A percentile compares a stretch with the other conserved stretches of the same genome.
Evolutionary conservation across 257 asterid species (phyloP).

Genomic region (Echites panduratus): DNA sequence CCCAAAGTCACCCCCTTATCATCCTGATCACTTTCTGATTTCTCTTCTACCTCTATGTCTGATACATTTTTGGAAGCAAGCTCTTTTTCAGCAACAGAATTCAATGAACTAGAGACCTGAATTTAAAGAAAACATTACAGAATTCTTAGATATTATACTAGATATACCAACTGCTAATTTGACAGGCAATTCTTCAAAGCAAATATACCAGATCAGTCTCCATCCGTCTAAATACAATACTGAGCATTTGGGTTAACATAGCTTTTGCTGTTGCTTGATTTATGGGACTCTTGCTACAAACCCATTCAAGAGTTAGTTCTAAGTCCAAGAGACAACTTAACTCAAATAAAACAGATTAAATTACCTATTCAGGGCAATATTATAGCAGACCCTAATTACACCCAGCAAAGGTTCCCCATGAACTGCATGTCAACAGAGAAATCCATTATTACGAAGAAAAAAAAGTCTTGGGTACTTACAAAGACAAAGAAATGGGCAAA

Average conservation of each 20-base stretch:
- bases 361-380: constrained; percentile 94
- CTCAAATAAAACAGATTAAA: constrained; percentile 14
- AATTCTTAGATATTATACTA: constrained; percentile 3
- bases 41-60: constrained; percentile 44
- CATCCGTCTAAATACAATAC: constrained; percentile 81
- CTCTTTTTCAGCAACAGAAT: constrained; percentile 39
- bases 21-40: constrained; percentile 48
- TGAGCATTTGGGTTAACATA: constrained; percentile 95
- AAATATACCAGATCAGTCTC: constrained; percentile 73
- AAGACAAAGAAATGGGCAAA: constrained; percentile 1
- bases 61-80: constrained; percentile 38
- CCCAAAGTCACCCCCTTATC: constrained; percentile 40
- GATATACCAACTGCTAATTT: constrained; percentile 6
- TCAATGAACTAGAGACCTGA: constrained; percentile 48
- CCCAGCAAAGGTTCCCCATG: constrained; percentile 94
- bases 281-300: constrained; percentile 90
- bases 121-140: constrained; percentile 23
- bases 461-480: background rate
- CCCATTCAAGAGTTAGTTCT: constrained; percentile 26
- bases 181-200: constrained; percentile 13
- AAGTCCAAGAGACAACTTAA: constrained; percentile 19
- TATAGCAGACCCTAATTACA: constrained; percentile 92
- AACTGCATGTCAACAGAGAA: constrained; percentile 47
- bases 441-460: background rate
- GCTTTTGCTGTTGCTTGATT: constrained; percentile 98